A percentile compares a stretch with the other conserved stretches of the same genome.
phyloP scores from a whole-genome alignment of 2,329 filamentous ascomycete genomes.

The Pestalotiopsis sp. region DNA sequence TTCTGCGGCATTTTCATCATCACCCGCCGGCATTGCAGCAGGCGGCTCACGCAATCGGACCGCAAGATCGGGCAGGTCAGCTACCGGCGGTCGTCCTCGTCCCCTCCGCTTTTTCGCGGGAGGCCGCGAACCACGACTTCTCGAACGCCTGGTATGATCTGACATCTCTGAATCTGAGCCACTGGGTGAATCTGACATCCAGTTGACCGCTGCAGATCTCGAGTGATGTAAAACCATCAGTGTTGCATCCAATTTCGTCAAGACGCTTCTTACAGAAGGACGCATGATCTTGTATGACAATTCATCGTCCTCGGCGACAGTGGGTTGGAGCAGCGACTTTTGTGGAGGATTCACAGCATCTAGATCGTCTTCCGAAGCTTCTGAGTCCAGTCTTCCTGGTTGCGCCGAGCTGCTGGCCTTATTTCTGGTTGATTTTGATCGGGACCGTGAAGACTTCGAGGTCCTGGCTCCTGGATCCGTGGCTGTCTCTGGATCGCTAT shows the following conservation, averaged over 20 bases:
- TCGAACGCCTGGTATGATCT: slow-evolving; percentile 5
- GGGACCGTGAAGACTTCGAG: slow-evolving; percentile 9
- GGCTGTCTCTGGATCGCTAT: slow-evolving; percentile 18
- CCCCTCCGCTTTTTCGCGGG: slow-evolving; percentile 9
- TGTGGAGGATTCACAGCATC: background rate
- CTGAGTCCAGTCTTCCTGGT: slow-evolving; percentile 15
- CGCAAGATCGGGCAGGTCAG: slow-evolving; percentile 13
- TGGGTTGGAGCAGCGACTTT: slow-evolving; percentile 43
- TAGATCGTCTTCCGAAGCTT: slow-evolving; percentile 25
- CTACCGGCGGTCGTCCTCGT: slow-evolving; percentile 21
- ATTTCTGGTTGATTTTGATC: slow-evolving; percentile 22
- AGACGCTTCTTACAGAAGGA: slow-evolving; percentile 71
- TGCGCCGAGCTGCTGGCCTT: slow-evolving; percentile 14
- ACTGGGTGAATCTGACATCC: slow-evolving; percentile 32
- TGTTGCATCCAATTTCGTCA: slow-evolving; percentile 70
- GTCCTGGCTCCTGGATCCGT: background rate
- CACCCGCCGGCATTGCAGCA: background rate
- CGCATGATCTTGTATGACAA: slow-evolving; percentile 65
- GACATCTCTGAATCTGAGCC: slow-evolving; percentile 22
- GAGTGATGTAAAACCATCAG: slow-evolving; percentile 72
- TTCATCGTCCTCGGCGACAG: slow-evolving; percentile 72
- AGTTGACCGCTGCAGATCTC: slow-evolving; percentile 52
- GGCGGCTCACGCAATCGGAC: background rate
- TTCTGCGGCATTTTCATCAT: background rate
- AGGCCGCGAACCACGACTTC: slow-evolving; percentile 15